Conservation (phyloP, 768 basidiomycete species). For the Kwoniella dejecticola region DNA sequence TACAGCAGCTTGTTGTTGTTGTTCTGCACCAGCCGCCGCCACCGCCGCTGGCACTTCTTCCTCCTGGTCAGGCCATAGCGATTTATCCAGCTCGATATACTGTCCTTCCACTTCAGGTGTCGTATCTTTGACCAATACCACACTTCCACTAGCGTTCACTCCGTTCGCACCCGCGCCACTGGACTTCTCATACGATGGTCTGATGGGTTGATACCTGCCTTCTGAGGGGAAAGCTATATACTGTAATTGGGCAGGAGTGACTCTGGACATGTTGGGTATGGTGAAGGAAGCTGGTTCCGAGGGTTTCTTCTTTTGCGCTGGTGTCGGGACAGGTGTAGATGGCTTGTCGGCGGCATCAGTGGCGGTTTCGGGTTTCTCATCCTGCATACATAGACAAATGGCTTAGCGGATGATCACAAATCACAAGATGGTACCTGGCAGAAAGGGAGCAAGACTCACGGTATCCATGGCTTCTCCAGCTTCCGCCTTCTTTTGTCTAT, state of each 20-base stretch:
- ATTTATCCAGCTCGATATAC: constrained; percentile 64
- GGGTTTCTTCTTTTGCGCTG: constrained; percentile 63
- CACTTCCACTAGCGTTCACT: constrained; percentile 73
- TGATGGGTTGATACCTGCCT: constrained; percentile 83
- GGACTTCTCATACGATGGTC: constrained; percentile 61
- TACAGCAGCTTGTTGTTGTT: constrained; percentile 44
- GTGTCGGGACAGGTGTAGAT: constrained; percentile 39
- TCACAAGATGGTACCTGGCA: no score
- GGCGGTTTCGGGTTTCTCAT: constrained; percentile 66
- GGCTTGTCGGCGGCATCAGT: constrained; percentile 8
- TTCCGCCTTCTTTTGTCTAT: constrained; percentile 80
- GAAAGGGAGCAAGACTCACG: no score
- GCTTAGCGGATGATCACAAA: no score
- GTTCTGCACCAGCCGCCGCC: constrained; percentile 13
- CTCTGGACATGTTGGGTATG: constrained; percentile 84
- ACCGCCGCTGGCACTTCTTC: neutral
- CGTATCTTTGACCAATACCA: constrained; percentile 77
- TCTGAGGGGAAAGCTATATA: constrained; percentile 74
- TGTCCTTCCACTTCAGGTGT: constrained; percentile 69
- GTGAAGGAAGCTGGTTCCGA: constrained; percentile 73
- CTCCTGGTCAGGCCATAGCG: constrained; percentile 36
- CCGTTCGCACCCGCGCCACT: no score
- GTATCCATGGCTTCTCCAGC: constrained; percentile 78
- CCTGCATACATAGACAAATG: constrained; percentile 58
- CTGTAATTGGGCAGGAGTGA: constrained; percentile 83